phyloP scores from a whole-genome alignment of 768 basidiomycete species.

The Hygrocybe punicea region DNA sequence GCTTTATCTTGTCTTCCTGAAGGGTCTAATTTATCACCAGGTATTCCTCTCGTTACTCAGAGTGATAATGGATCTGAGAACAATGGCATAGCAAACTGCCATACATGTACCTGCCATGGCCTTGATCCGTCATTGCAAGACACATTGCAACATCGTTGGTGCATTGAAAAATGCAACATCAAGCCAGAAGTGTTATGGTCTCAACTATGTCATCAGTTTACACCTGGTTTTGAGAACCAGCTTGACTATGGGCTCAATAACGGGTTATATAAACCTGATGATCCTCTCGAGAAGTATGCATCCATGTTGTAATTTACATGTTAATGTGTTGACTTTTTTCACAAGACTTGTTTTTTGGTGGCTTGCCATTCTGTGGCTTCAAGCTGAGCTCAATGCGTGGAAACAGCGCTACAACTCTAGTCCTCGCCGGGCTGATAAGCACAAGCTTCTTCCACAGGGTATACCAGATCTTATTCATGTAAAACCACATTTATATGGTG shows the following conservation, averaged over 20 bases:
- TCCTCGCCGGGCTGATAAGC: constrained; percentile 17
- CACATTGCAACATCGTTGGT: constrained; percentile 43
- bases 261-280: constrained; percentile 29
- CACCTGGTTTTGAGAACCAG: constrained; percentile 37
- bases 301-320: background rate
- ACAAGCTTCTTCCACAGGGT: constrained; percentile 39
- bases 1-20: background rate
- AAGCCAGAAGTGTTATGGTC: constrained; percentile 46
- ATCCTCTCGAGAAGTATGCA: constrained; percentile 20
- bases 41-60: constrained; percentile 41
- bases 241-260: constrained; percentile 30
- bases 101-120: constrained; percentile 37
- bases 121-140: constrained; percentile 38
- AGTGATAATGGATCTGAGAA: constrained; percentile 47
- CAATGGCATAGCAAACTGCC: constrained; percentile 43
- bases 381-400: constrained; percentile 35
- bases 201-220: constrained; percentile 28
- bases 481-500: constrained; percentile 28
- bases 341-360: constrained; percentile 18
- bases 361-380: constrained; percentile 34
- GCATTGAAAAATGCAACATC: constrained; percentile 37
- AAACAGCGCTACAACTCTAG: constrained; percentile 21
- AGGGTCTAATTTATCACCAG: constrained; percentile 34
- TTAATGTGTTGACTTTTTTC: constrained; percentile 12
- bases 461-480: constrained; percentile 31